Base-by-base conservation (phyloP, 768 basidiomycete species). In the Boletellus sp. region DNA sequence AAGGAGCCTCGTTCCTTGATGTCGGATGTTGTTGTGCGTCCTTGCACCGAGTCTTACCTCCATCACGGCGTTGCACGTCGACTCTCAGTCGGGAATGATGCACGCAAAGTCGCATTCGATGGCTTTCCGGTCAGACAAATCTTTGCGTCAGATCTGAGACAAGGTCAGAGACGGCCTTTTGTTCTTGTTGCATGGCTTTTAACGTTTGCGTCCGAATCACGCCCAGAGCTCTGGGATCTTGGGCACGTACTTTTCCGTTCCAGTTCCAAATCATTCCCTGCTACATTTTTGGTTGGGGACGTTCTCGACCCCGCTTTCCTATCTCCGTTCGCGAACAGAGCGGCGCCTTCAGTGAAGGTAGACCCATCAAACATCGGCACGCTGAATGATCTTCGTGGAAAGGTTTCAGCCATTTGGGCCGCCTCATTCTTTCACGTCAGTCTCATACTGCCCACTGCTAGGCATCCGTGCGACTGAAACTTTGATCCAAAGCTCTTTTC, bases 241-340 rank as follows among this genome's bases (percentile, higher is more conserved):
- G 84, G 84, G 1, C 83, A 86, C 53, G 70, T 77, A 37, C 70
- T 87, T 15, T 87, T 84, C 67, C 73, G 63, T 43, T 73, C 77
- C 4, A 79, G 71, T 0, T 74, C 76, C 0, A 66, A 74, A 34
- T 71, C 74, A 0, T 85, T 81, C 63, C 78, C 80, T 2, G 78
- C 72, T 0, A 62, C 69, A 0, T 86, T 87, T 59, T 46, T 86
- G 15, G 64, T 72, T 12, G 85, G 84, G 1, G 75, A 87, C 51
- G 71, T 65, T 0, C 76, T 86, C 41, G 73, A 83, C 51, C 64
- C 74, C 7, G 50, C 54, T 3, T 68, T 78, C 44, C 70, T 84
- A 19, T 57, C 59, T 7, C 69, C 71, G 6, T 57, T 57, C 1
- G 50, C 63, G 6, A 13, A 22, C 6, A 34, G 17, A 45, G 58